Percentiles rank a stretch among this genome's conserved stretches.
These are phyloP conservation scores for Gossypium rotundifolium DNA, from an alignment of 345 rosid species.

Conservation along the genomic window DNA sequence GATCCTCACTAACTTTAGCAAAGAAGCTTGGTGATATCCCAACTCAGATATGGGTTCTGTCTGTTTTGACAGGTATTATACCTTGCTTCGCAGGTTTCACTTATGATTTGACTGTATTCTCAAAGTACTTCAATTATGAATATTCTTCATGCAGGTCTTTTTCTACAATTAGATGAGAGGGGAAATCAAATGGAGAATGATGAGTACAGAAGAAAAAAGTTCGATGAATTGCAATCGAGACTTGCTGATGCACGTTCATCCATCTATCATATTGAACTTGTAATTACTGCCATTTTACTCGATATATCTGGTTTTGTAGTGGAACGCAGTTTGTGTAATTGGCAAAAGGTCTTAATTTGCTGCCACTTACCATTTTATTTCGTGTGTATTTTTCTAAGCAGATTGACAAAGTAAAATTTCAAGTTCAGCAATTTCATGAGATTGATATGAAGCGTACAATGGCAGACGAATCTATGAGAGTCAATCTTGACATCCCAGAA, in stretches of 20 bases:
- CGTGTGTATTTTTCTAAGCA: slow-evolving; percentile 24
- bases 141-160: slow-evolving; percentile 44
- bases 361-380: slow-evolving; percentile 5
- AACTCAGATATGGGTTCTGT: slow-evolving; percentile 92
- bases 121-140: background rate
- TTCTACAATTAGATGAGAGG: slow-evolving; percentile 64
- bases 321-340: background rate
- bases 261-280: slow-evolving; percentile 80
- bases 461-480: slow-evolving; percentile 41
- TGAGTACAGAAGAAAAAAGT: slow-evolving; percentile 62
- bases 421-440: slow-evolving; percentile 39
- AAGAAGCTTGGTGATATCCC: slow-evolving; percentile 88
- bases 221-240: slow-evolving; percentile 71
- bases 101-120: background rate
- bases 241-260: slow-evolving; percentile 91
- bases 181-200: slow-evolving; percentile 93
- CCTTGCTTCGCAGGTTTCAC: background rate
- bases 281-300: slow-evolving; percentile 17
- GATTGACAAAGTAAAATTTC: slow-evolving; percentile 64
- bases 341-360: background rate
- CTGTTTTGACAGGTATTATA: slow-evolving; percentile 68
- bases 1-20: slow-evolving; percentile 84
- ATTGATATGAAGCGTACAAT: slow-evolving; percentile 33
- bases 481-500: slow-evolving; percentile 78
- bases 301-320: background rate